Evolutionary conservation across 306 rosid genomes (phyloP).

Genomic region (cucumber (Cucumis sativus)): DNA sequence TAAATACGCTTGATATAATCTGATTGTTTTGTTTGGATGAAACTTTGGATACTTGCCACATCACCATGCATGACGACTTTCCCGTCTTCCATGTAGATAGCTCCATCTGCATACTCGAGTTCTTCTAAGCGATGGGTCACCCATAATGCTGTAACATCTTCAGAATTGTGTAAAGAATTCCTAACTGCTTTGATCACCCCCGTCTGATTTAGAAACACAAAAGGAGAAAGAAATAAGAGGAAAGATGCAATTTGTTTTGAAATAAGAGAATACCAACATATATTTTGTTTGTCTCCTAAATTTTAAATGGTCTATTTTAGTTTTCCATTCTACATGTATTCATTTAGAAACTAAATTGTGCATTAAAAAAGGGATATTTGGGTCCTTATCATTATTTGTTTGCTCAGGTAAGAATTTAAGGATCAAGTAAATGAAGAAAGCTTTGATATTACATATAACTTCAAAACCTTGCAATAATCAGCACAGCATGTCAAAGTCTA

Average conservation of each 20-base stretch:
- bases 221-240: background rate
- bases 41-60: slow-evolving; percentile 31
- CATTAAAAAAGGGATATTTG: too few relatives aligned
- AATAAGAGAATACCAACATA: too few relatives aligned
- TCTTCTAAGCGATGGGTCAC: slow-evolving; percentile 90
- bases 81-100: slow-evolving; percentile 82
- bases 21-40: slow-evolving; percentile 55
- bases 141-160: slow-evolving; percentile 70
- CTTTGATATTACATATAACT: too few relatives aligned
- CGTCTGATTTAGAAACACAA: slow-evolving; percentile 22
- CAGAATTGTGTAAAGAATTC: slow-evolving; percentile 43
- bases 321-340: too few relatives aligned
- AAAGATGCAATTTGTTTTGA: too few relatives aligned
- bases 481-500: background rate
- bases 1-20: slow-evolving; percentile 45
- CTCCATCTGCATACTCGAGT: slow-evolving; percentile 74
- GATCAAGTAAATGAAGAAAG: too few relatives aligned
- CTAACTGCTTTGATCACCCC: slow-evolving; percentile 72
- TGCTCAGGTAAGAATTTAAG: too few relatives aligned
- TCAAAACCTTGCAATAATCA: background rate
- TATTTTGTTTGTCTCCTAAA: too few relatives aligned
- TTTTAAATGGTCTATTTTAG: too few relatives aligned
- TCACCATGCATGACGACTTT: slow-evolving; percentile 50
- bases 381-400: too few relatives aligned
- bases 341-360: too few relatives aligned